Base-by-base conservation (phyloP, 2,329 filamentous ascomycete genomes). In the Fragosphaeria purpurea region DNA sequence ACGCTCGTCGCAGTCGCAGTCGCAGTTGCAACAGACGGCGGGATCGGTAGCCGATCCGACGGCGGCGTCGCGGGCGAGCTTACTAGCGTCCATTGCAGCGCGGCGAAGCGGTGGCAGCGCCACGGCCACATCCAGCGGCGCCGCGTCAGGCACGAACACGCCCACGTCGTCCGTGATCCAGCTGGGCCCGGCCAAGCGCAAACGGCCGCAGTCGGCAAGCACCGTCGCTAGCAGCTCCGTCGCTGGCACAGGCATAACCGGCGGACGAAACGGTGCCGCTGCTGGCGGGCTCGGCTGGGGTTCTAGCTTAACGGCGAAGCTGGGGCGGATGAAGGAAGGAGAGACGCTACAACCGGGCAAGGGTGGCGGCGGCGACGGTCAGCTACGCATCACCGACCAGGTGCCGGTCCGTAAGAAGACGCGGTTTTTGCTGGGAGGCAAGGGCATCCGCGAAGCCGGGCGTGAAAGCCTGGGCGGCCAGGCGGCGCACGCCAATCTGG, bases 381-480 rank as follows among this genome's bases (percentile, higher is more conserved):
- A 22, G 22, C 22, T 22, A 22, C 22, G 22, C 22, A 55, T 42
- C 61, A 60, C 46, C 48, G 43, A 54, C 47, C 46, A 53, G 37
- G 73, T 61, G 61, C 79, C 78, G 0, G 74, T 80, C 35, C 73
- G 77, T 57, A 84, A 88, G 67, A 88, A 87, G 73, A 89, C 85
- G 47, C 74, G 85, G n/a, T 89, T 90, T 61, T 76, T 89, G 41
- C 88, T 86, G 32, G 80, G 82, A 33, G 80, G 82, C 41, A 86
- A 83, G 63, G 86, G 86, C 0, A 89, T 90, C 55, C 77, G 81
- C 50, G 85, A 88, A 65, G 85, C 86, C 4, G 86, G 86, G 1
- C 73, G 85, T 53, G 86, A 89, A 61, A 88, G 85, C 60, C 62
- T 89, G 2, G 81, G 82, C 10, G 70, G 65, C 8, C 70, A 65